phyloP scores from a whole-genome alignment of 345 rosid species.

The Diplotaxis tenuifolia region DNA sequence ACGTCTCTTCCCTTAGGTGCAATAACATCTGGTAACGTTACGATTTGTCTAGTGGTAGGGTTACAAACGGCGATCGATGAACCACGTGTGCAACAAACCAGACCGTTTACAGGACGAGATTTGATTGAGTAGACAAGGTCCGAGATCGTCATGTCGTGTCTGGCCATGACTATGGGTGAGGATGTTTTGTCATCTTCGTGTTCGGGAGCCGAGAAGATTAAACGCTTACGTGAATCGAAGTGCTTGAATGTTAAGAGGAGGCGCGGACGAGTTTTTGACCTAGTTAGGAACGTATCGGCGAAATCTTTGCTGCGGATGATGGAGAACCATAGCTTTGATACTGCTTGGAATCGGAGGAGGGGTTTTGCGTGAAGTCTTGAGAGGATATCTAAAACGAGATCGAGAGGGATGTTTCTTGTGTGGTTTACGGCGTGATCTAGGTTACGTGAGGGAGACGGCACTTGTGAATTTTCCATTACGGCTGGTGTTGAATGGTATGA shows the following conservation, averaged over 20 bases:
- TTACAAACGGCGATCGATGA: not conserved
- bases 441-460: not conserved
- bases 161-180: not conserved
- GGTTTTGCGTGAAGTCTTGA: not conserved
- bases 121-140: not conserved
- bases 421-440: not conserved
- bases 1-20: not conserved
- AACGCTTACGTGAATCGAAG: not conserved
- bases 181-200: not conserved
- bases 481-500: not conserved
- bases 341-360: constrained; percentile 1
- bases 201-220: constrained; percentile 9
- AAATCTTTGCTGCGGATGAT: not conserved
- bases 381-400: constrained; percentile 4
- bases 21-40: not conserved
- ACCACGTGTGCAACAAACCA: not conserved
- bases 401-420: not conserved
- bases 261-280: constrained; percentile 5
- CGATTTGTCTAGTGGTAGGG: not conserved
- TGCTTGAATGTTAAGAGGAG: not conserved
- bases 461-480: not conserved
- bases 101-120: constrained; percentile 14
- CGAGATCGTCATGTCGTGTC: constrained; percentile 20
- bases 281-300: not conserved
- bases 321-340: not conserved